Base-by-base conservation (phyloP, 345 rosid genomes). In the Sisymbrium altissimum region DNA sequence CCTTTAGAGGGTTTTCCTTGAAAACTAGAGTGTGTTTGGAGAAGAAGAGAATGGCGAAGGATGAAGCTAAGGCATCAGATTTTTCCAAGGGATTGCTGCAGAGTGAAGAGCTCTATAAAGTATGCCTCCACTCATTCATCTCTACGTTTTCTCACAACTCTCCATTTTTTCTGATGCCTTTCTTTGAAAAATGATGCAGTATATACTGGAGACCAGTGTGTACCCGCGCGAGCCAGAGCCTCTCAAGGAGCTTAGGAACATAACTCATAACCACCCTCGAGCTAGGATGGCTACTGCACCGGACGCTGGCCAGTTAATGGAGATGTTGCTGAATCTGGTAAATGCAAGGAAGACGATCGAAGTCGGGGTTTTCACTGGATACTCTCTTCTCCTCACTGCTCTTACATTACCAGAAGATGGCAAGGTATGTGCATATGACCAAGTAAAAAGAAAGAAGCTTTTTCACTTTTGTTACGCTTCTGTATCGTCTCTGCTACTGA, bases 331-430 rank as follows among this genome's bases (percentile, higher is more conserved):
- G 78, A 80, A 80, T 65, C 84, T 92, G 9, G 63, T 78, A 6
- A 80, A 88, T 66, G 89, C 92, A 0, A 89, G 77, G 27, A 87
- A 58, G 64, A 91, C 89, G 0, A 91, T 89, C 17, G 90, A 91
- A 69, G 38, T 92, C 14, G 93, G 96, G 18, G 92, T 89, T 66
- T 89, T 78, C 82, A 89, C 96, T 38, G 93, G 97, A 13, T 92
- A 92, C 78, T 89, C 97, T 57, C 97, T 89, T 75, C 91, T 92
- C 41, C 91, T 86, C 66, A 89, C 96, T 41, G 96, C 93, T 56
- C 92, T 89, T 56, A 66, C 85, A 14, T 75, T 92, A 58, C 97
- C 97, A 2, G 79, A 86, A 4, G 93, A 92, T 67, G 93, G 96
- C 68, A 77, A 84, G 85, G 86, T 81, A 64, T 62, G 55, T 33